These are phyloP conservation scores for Wolfiporia cocos DNA, from an alignment of 1,284 basidiomycete species.

Conservation along the genomic window DNA sequence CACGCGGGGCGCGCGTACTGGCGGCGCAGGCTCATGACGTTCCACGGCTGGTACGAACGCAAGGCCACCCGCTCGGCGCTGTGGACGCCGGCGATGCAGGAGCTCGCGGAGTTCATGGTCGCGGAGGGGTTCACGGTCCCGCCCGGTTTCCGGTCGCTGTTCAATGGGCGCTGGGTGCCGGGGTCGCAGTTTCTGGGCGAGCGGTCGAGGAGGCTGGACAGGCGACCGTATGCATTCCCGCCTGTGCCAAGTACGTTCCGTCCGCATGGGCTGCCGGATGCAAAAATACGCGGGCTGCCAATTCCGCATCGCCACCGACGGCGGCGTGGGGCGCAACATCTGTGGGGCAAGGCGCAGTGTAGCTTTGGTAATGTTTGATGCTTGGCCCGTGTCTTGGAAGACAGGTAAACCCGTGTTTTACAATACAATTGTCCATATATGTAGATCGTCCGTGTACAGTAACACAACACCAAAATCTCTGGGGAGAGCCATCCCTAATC, in stretches of 20 bases:
- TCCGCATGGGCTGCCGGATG: slow-evolving; percentile 24
- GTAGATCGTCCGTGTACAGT: too few relatives aligned
- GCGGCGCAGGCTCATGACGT: slow-evolving; percentile 23
- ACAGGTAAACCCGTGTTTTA: too few relatives aligned
- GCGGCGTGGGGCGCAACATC: too few relatives aligned
- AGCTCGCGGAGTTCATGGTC: slow-evolving; percentile 41
- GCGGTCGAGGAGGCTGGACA: slow-evolving; percentile 7
- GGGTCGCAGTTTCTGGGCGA: slow-evolving; percentile 12
- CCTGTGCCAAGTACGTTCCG: slow-evolving; percentile 13
- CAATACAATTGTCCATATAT: too few relatives aligned
- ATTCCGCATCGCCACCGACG: slow-evolving; percentile 10
- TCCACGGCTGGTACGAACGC: slow-evolving; percentile 21
- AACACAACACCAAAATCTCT: too few relatives aligned
- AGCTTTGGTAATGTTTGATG: too few relatives aligned
- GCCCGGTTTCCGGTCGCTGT: slow-evolving; percentile 34
- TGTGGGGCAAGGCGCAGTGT: too few relatives aligned
- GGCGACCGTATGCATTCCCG: slow-evolving; percentile 30
- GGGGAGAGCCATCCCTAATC: too few relatives aligned
- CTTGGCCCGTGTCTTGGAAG: too few relatives aligned
- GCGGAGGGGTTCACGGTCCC: slow-evolving; percentile 42
- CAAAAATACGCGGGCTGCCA: slow-evolving; percentile 37
- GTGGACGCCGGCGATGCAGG: slow-evolving; percentile 36
- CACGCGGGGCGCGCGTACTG: slow-evolving; percentile 21
- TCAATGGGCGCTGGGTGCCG: slow-evolving; percentile 32
- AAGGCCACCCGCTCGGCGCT: slow-evolving; percentile 16